Conservation (phyloP, 176 grass and related monocot genomes). For the Eleusine coracana region DNA sequence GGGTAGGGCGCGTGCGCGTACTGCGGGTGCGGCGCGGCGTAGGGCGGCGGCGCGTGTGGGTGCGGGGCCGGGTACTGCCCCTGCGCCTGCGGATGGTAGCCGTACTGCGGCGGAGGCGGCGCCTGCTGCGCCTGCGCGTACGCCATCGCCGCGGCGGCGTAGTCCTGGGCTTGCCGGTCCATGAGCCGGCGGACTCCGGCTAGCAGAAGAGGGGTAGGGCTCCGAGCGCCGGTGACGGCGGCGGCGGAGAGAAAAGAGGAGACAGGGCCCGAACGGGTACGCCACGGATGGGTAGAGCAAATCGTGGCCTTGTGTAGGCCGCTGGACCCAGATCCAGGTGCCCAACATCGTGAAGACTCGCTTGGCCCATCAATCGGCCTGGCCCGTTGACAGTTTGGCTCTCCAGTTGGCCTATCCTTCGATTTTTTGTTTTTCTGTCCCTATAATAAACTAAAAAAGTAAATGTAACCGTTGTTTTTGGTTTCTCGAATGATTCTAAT, state of each 20-base stretch:
- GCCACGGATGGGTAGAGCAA: no score
- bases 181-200: conserved; percentile 33
- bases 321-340: no score
- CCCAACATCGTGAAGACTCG: no score
- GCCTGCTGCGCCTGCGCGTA: conserved; percentile 81
- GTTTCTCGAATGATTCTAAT: no score
- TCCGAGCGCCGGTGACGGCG: conserved; percentile 22
- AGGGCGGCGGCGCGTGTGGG: conserved; percentile 50
- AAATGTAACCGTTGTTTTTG: no score
- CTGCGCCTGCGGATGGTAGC: conserved; percentile 80
- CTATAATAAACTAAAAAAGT: neutral
- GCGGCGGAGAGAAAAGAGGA: conserved; percentile 23
- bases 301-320: neutral
- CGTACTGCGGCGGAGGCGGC: conserved; percentile 60
- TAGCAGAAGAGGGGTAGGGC: conserved; percentile 24
- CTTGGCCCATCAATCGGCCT: no score
- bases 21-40: conserved; percentile 60
- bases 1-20: conserved; percentile 66
- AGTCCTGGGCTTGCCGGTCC: conserved; percentile 87
- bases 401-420: no score
- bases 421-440: no score
- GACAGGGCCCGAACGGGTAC: neutral
- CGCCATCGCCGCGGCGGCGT: conserved; percentile 70
- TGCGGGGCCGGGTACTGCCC: conserved; percentile 67
- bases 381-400: no score